phyloP scores from a whole-genome alignment of 345 rosid genomes.

The Corchorus capsularis region DNA sequence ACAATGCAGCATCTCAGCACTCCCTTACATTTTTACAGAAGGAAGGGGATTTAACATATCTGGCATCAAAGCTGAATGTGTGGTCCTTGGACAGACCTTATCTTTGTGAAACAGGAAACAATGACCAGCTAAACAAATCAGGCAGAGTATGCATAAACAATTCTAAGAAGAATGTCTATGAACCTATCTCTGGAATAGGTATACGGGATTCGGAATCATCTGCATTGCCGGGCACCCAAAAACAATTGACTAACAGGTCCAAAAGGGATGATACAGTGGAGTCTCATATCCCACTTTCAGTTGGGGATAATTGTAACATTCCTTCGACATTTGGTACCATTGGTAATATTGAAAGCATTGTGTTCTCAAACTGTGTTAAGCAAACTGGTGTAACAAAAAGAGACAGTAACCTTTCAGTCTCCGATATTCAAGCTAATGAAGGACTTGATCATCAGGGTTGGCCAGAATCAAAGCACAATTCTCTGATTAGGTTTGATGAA shows the following conservation, averaged over 20 bases:
- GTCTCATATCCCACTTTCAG: constrained; percentile 2
- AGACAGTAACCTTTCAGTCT: neutral
- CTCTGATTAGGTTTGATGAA: constrained; percentile 19
- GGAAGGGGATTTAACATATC: constrained; percentile 12
- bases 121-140: neutral
- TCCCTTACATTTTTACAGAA: constrained; percentile 5
- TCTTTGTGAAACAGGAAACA: constrained; percentile 13
- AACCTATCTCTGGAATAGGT: neutral
- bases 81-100: constrained; percentile 8
- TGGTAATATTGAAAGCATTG: constrained; percentile 7
- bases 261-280: constrained; percentile 14
- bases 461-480: constrained; percentile 7
- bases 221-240: constrained; percentile 7
- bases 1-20: constrained; percentile 9
- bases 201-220: constrained; percentile 4
- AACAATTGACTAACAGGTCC: neutral
- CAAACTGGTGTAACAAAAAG: constrained; percentile 11
- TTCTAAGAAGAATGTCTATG: constrained; percentile 11
- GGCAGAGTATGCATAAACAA: neutral
- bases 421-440: neutral
- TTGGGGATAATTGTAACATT: neutral
- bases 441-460: constrained; percentile 10
- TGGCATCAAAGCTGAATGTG: constrained; percentile 17
- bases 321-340: neutral
- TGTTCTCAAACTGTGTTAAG: constrained; percentile 12